Conservation (phyloP, 1,139 yeast genomes). For the Saccharomycopsis phalli region DNA sequence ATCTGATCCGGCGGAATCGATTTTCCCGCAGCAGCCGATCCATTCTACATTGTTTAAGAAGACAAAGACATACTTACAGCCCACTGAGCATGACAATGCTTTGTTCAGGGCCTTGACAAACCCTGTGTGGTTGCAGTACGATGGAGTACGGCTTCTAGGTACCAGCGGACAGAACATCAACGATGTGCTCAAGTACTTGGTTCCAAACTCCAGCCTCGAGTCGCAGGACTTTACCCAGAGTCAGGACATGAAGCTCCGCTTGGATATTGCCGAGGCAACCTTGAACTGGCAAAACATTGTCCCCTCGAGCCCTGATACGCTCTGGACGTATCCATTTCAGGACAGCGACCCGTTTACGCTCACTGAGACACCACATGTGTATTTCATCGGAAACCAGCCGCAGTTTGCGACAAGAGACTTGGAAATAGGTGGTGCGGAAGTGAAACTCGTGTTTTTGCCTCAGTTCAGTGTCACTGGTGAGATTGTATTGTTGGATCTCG, state of each 20-base stretch:
- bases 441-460: constrained; percentile 63
- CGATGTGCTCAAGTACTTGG: constrained; percentile 63
- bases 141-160: constrained; percentile 52
- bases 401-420: constrained; percentile 36
- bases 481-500: constrained; percentile 56
- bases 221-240: constrained; percentile 22
- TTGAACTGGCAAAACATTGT: constrained; percentile 79
- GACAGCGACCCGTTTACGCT: constrained; percentile 75
- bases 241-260: constrained; percentile 28
- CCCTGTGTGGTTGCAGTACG: constrained; percentile 61
- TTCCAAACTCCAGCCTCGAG: constrained; percentile 29
- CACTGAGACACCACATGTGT: constrained; percentile 73
- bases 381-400: constrained; percentile 79
- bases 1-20: constrained; percentile 71
- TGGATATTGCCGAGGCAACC: constrained; percentile 57
- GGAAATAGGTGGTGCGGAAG: constrained; percentile 28
- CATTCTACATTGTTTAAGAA: constrained; percentile 62
- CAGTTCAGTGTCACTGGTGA: constrained; percentile 57
- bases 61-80: constrained; percentile 37
- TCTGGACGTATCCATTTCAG: constrained; percentile 82
- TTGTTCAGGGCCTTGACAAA: constrained; percentile 49
- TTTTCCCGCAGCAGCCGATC: constrained; percentile 85
- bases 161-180: constrained; percentile 79
- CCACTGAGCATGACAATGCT: constrained; percentile 26
- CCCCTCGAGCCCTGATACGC: constrained; percentile 95